phyloP scores from a whole-genome alignment of 2,329 filamentous ascomycete genomes.

The Pezicula rhizophila region DNA sequence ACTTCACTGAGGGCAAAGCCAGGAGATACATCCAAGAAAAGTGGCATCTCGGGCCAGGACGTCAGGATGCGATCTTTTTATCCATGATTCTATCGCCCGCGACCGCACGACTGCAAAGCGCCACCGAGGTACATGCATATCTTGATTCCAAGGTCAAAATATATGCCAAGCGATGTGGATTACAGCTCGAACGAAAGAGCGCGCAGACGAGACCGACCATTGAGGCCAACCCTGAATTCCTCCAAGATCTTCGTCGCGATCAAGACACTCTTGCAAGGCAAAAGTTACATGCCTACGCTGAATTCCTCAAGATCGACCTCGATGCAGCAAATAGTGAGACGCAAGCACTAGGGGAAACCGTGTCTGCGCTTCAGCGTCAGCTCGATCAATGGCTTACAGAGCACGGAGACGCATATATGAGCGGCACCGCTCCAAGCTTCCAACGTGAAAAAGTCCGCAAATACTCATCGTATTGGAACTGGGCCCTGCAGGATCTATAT shows the following conservation, averaged over 20 bases:
- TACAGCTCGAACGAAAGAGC: too few relatives aligned
- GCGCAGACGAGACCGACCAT: too few relatives aligned
- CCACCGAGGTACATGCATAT: constrained; percentile 72
- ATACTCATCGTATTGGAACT: constrained; percentile 98
- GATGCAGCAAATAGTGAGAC: constrained; percentile 52
- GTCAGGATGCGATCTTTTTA: constrained; percentile 82
- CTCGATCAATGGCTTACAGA: constrained; percentile 89
- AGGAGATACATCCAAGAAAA: constrained; percentile 87
- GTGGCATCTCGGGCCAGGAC: constrained; percentile 78
- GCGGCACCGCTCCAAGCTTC: constrained; percentile 88
- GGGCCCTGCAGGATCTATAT: constrained; percentile 74
- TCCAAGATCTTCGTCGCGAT: too few relatives aligned
- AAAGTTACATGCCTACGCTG: too few relatives aligned
- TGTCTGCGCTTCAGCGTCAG: constrained; percentile 80
- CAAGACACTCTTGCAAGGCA: too few relatives aligned
- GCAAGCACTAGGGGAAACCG: constrained; percentile 64
- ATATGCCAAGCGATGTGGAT: too few relatives aligned
- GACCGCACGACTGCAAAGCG: constrained; percentile 73
- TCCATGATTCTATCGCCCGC: constrained; percentile 88
- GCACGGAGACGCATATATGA: constrained; percentile 89
- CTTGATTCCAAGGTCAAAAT: neutral
- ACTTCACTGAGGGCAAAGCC: constrained; percentile 91
- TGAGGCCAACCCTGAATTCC: too few relatives aligned
- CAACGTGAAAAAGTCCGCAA: constrained; percentile 84
- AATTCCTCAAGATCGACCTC: constrained; percentile 92